These are phyloP conservation scores for Xylaria sp. DNA, from an alignment of 2,329 filamentous ascomycete species.

Conservation along the genomic window DNA sequence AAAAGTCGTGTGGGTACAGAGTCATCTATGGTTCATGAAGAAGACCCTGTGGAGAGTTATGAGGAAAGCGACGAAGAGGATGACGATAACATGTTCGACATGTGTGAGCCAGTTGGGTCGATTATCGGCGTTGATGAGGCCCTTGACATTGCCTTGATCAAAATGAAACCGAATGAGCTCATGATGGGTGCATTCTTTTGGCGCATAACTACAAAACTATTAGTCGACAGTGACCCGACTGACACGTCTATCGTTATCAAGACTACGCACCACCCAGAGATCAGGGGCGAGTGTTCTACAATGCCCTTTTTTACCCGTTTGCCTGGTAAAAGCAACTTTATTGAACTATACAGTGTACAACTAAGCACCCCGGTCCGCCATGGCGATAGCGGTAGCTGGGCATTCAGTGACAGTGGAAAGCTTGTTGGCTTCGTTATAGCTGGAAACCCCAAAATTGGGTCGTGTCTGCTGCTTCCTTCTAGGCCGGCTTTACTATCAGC, in stretches of 20 bases:
- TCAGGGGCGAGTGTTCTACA: conserved; percentile 26
- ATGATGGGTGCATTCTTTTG: no score
- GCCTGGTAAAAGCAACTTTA: conserved; percentile 25
- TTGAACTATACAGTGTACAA: conserved; percentile 25
- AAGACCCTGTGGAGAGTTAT: not conserved
- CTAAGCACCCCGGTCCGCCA: conserved; percentile 15
- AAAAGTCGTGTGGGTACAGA: not conserved
- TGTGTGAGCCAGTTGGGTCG: conserved; percentile 26
- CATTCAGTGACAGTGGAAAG: conserved; percentile 12
- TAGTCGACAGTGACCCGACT: not conserved
- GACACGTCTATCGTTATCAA: conserved; percentile 19
- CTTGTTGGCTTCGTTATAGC: conserved; percentile 32
- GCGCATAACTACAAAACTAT: not conserved
- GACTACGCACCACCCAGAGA: conserved; percentile 25
- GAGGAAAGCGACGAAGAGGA: not conserved
- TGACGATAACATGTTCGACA: not conserved
- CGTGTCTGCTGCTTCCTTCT: conserved; percentile 31
- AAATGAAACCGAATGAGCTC: not conserved
- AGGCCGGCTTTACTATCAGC: not conserved
- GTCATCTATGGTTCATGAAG: conserved; percentile 9
- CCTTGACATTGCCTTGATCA: conserved; percentile 33
- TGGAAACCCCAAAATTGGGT: conserved; percentile 24
- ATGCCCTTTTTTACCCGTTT: conserved; percentile 29
- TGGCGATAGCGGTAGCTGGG: conserved; percentile 36
- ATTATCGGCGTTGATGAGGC: conserved; percentile 22